Conservation (phyloP, 805 yeast genomes). For the Middelhovenomyces tepae region DNA sequence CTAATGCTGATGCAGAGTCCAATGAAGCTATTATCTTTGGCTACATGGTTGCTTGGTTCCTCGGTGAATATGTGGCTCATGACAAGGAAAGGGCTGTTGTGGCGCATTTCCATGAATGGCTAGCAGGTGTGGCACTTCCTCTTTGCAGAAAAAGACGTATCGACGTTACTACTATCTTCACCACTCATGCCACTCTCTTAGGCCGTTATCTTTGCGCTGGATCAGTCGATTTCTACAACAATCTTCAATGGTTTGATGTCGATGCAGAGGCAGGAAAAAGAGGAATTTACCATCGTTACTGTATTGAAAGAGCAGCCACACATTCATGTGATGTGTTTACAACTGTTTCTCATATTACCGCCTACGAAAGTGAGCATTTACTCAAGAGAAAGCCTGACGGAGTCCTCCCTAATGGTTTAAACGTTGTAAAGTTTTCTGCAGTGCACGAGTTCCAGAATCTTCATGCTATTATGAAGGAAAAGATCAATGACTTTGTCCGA, state of each 20-base stretch:
- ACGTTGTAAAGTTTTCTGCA: conserved; percentile 92
- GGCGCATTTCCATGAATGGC: conserved; percentile 96
- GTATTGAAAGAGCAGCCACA: conserved; percentile 94
- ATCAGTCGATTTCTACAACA: conserved; percentile 90
- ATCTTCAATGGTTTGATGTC: conserved; percentile 80
- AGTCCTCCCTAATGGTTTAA: conserved; percentile 91
- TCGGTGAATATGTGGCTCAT: conserved; percentile 83
- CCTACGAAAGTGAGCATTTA: conserved; percentile 86
- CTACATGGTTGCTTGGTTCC: conserved; percentile 91
- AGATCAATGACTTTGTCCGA: conserved; percentile 86
- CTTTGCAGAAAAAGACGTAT: conserved; percentile 83
- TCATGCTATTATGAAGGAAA: conserved; percentile 85
- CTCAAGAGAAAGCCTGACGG: conserved; percentile 96
- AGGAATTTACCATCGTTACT: conserved; percentile 94
- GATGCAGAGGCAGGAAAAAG: conserved; percentile 97
- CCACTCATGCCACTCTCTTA: conserved; percentile 92
- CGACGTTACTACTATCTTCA: conserved; percentile 90
- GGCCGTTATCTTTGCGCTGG: conserved; percentile 97
- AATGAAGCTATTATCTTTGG: conserved; percentile 91
- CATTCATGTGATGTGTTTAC: conserved; percentile 96
- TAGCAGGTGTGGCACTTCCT: conserved; percentile 94
- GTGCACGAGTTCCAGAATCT: conserved; percentile 96
- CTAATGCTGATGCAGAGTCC: conserved; percentile 78
- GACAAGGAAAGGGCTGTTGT: conserved; percentile 84
- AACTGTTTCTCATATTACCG: conserved; percentile 96